phyloP scores from a whole-genome alignment of 2,329 filamentous ascomycete genomes.

The Colletotrichum eremochloae region DNA sequence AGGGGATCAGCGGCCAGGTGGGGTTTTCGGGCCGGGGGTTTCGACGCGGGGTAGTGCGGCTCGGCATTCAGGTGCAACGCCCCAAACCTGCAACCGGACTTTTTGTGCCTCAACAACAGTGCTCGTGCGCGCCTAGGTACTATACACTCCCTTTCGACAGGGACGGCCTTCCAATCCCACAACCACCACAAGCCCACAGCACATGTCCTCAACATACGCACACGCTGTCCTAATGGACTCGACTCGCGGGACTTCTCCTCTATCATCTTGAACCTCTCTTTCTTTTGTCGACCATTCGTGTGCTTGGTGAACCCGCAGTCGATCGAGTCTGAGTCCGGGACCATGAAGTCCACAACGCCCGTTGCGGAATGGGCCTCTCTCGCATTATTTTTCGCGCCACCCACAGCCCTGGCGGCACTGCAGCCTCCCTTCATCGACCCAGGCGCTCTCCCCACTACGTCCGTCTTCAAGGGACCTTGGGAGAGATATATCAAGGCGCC shows the following conservation, averaged over 20 bases:
- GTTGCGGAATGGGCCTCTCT: constrained; percentile 24
- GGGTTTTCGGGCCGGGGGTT: constrained; percentile 22
- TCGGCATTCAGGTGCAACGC: constrained; percentile 29
- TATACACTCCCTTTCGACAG: constrained; percentile 14
- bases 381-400: constrained; percentile 2
- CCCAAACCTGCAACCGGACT: constrained; percentile 32
- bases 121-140: constrained; percentile 20
- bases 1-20: constrained; percentile 32
- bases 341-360: constrained; percentile 26
- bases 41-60: constrained; percentile 36
- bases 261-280: constrained; percentile 1
- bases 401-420: constrained; percentile 22
- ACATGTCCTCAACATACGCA: not conserved
- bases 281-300: not conserved
- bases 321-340: constrained; percentile 1
- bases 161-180: not conserved
- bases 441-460: constrained; percentile 47
- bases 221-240: constrained; percentile 23
- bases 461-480: constrained; percentile 56
- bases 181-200: constrained; percentile 1
- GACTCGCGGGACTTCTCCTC: not conserved
- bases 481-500: constrained; percentile 55
- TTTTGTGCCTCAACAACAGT: constrained; percentile 7
- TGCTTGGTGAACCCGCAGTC: not conserved
- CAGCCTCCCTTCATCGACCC: constrained; percentile 43